Evolutionary conservation across 2,329 filamentous ascomycete genomes (phyloP), one percentile per base, ranked within the genome.

Genomic region (Setomelanomma holmii): DNA sequence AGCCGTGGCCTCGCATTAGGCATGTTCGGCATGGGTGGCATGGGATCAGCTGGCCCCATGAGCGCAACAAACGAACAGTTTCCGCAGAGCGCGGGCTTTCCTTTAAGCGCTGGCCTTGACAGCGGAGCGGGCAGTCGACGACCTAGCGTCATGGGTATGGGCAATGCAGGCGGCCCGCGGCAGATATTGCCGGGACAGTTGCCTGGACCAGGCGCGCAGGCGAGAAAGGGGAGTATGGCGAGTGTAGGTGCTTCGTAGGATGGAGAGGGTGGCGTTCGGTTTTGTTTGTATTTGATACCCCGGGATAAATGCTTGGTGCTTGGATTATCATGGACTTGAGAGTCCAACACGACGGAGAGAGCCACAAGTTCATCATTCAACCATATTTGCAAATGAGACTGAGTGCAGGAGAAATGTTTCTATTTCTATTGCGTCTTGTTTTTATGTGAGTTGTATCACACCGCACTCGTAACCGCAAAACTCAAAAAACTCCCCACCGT

Each of bases 401-500:
- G n/a, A n/a, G n/a, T n/a, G n/a, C n/a, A n/a, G n/a, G n/a, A n/a
- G n/a, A n/a, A n/a, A n/a, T n/a, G n/a, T n/a, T n/a, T n/a, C n/a
- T n/a, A n/a, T n/a, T n/a, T n/a, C n/a, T n/a, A n/a, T n/a, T n/a
- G n/a, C n/a, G n/a, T n/a, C n/a, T n/a, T n/a, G n/a, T n/a, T n/a
- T n/a, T n/a, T n/a, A n/a, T n/a, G n/a, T n/a, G n/a, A n/a, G n/a
- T n/a, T n/a, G n/a, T 35, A 30, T 30, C 27, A 30, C 27, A 14
- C 14, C 27, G 14, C 10, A 30, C 27, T 30, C n/a, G 46, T 30
- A 43, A 43, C 40, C 5, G 40, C 46, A n/a, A 98, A 99, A 73
- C 93, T 98, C 71, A 96, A 74, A 65, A 98, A 75, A 76, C 93
- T 98, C n/a, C 95, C 95, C 20, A 82, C 81, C 1, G 91, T 85